A percentile compares a stretch with the other conserved stretches of the same genome.
These are phyloP conservation scores for Phaeosphaeriaceae sp. DNA, from an alignment of 2,329 filamentous ascomycete species.

Conservation along the genomic window DNA sequence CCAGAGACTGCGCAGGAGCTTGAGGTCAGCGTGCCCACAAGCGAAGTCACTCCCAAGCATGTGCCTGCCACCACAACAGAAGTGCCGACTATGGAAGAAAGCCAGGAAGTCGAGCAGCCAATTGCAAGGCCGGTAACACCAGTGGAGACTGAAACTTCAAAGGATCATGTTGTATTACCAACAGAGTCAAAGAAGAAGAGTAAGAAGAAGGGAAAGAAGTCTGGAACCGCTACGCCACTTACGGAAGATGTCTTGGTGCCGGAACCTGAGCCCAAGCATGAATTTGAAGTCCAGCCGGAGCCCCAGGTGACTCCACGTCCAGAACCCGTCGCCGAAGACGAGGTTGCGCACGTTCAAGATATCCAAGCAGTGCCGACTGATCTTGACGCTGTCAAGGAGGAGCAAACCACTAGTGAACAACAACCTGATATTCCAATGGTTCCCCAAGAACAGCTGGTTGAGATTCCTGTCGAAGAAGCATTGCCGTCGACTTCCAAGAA, in stretches of 20 bases:
- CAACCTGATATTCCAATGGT: neutral
- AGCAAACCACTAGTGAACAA: neutral
- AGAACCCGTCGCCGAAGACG: neutral
- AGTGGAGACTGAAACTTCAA: neutral
- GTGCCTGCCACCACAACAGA: neutral
- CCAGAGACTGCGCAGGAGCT: neutral
- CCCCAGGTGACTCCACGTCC: neutral
- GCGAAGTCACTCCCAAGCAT: neutral
- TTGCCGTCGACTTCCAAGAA: conserved; percentile 13
- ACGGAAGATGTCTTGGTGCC: conserved; percentile 8
- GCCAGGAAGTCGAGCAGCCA: conserved; percentile 6
- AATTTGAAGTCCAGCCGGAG: neutral
- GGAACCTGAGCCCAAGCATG: neutral
- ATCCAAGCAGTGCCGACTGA: neutral
- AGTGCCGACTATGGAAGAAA: conserved; percentile 1
- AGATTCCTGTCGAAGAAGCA: neutral
- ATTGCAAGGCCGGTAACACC: conserved; percentile 12
- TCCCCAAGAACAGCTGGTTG: neutral
- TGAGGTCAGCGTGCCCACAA: neutral
- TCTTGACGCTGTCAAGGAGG: neutral
- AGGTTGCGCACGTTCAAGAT: neutral
- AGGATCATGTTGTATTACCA: conserved; percentile 9
- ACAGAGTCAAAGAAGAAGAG: conserved; percentile 29
- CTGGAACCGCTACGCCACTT: conserved; percentile 13
- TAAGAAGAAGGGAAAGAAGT: conserved; percentile 36